phyloP scores from a whole-genome alignment of 208 protist species.

The Trypanosoma boissoni region DNA sequence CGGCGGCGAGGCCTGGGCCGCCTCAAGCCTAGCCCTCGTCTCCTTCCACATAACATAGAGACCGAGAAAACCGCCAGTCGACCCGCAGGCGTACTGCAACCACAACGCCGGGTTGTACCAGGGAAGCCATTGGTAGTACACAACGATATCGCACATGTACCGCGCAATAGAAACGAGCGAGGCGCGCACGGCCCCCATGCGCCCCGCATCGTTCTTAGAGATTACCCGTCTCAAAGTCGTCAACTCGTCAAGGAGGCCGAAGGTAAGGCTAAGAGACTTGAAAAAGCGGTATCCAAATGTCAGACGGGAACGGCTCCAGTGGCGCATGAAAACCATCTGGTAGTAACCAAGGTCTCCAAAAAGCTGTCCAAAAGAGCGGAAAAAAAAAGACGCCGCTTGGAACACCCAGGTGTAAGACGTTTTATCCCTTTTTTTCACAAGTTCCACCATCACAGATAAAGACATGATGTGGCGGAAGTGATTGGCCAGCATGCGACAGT shows the following conservation, averaged over 20 bases:
- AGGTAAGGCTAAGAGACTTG: constrained; percentile 85
- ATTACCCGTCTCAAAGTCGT: constrained; percentile 11
- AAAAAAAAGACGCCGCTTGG: constrained; percentile 45
- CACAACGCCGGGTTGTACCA: constrained; percentile 70
- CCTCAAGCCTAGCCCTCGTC: constrained; percentile 5
- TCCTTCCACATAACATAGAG: constrained; percentile 82
- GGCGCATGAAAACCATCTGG: constrained; percentile 76
- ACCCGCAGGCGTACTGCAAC: constrained; percentile 63
- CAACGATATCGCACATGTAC: constrained; percentile 81
- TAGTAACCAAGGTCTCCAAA: constrained; percentile 81
- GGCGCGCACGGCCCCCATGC: constrained; percentile 29
- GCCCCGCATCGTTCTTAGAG: constrained; percentile 27
- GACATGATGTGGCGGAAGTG: constrained; percentile 58
- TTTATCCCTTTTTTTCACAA: constrained; percentile 21
- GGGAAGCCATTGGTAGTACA: constrained; percentile 91
- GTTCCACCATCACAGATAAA: constrained; percentile 23
- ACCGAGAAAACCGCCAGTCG: constrained; percentile 67
- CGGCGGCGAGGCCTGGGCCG: not conserved
- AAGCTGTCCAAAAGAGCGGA: constrained; percentile 77
- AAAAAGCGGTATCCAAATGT: constrained; percentile 87
- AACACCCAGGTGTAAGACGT: constrained; percentile 52
- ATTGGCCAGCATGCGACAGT: constrained; percentile 89
- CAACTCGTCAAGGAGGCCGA: constrained; percentile 53
- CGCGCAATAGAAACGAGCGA: constrained; percentile 61
- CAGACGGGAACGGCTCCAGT: constrained; percentile 61